These are phyloP conservation scores for Pseudopithomyces maydicus DNA, from an alignment of 2,329 filamentous ascomycete genomes.

Conservation along the genomic window DNA sequence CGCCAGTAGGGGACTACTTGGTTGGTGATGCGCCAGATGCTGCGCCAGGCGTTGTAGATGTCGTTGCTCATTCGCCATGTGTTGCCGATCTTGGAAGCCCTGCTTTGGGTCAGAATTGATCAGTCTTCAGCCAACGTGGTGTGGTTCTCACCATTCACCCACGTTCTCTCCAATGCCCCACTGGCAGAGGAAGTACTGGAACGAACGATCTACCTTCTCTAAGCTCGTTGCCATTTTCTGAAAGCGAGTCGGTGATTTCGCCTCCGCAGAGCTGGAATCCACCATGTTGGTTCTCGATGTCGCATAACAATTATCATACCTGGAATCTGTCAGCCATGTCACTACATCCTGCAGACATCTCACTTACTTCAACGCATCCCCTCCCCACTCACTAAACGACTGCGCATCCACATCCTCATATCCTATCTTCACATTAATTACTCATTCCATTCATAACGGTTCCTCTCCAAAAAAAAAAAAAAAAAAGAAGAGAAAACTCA, in stretches of 20 bases:
- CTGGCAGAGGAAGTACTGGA: constrained; percentile 45
- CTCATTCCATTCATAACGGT: constrained; percentile 34
- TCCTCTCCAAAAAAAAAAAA: too few species aligned
- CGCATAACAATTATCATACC: constrained; percentile 40
- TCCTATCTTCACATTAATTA: constrained; percentile 37
- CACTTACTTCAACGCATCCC: constrained; percentile 57
- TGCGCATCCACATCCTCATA: constrained; percentile 63
- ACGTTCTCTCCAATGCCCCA: constrained; percentile 46
- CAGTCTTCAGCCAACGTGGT: too few species aligned
- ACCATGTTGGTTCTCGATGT: constrained; percentile 42
- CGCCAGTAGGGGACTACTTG: constrained; percentile 37
- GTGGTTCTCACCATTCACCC: constrained; percentile 29
- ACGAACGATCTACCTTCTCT: constrained; percentile 34
- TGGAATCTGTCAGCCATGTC: constrained; percentile 30
- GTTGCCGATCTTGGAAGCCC: constrained; percentile 39
- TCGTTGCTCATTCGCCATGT: constrained; percentile 46
- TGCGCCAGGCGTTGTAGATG: constrained; percentile 41
- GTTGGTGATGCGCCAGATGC: constrained; percentile 41
- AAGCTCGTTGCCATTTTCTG: constrained; percentile 34
- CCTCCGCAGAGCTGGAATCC: constrained; percentile 36
- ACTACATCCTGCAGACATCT: constrained; percentile 17
- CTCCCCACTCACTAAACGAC: constrained; percentile 55
- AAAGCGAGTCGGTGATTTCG: constrained; percentile 35
- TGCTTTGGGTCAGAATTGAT: neutral
- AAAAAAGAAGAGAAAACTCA: constrained; percentile 40